Evolutionary conservation across 805 yeast genomes (phyloP).

Genomic region (Candida coquimbonensis): DNA sequence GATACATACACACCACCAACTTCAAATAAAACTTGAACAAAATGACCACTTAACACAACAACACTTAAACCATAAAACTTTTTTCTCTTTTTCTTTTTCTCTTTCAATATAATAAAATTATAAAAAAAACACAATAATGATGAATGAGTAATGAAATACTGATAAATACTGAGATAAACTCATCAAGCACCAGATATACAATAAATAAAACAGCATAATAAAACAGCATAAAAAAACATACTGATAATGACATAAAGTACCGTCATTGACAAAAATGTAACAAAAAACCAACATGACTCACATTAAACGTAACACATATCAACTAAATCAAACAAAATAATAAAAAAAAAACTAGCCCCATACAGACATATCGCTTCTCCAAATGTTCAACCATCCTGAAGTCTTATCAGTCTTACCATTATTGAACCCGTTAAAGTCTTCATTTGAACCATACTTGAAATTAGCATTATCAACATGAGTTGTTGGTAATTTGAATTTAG

Average conservation of each 20-base stretch:
- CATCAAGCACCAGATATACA: not conserved
- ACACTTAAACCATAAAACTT: too few species aligned
- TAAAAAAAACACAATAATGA: too few species aligned
- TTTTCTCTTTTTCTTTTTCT: too few species aligned
- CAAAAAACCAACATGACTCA: not conserved
- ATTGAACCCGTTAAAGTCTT: not conserved
- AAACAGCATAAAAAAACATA: too few species aligned
- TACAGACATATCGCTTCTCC: conserved; percentile 27
- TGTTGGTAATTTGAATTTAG: not conserved
- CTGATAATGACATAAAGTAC: too few species aligned
- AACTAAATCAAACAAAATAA: not conserved
- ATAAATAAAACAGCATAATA: not conserved
- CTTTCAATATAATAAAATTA: too few species aligned
- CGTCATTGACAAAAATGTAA: not conserved
- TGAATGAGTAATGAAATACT: not conserved
- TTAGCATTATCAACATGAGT: not conserved
- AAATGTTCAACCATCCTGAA: conserved; percentile 23
- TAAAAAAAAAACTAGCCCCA: conserved; percentile 16
- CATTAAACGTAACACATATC: not conserved
- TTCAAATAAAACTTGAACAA: too few species aligned
- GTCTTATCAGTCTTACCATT: conserved; percentile 9
- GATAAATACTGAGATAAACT: too few species aligned
- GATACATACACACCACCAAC: too few species aligned
- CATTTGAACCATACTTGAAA: not conserved
- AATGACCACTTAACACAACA: too few species aligned